Evolutionary conservation across 2,329 filamentous ascomycete species (phyloP).

Genomic region (Calonectria pauciramosa): DNA sequence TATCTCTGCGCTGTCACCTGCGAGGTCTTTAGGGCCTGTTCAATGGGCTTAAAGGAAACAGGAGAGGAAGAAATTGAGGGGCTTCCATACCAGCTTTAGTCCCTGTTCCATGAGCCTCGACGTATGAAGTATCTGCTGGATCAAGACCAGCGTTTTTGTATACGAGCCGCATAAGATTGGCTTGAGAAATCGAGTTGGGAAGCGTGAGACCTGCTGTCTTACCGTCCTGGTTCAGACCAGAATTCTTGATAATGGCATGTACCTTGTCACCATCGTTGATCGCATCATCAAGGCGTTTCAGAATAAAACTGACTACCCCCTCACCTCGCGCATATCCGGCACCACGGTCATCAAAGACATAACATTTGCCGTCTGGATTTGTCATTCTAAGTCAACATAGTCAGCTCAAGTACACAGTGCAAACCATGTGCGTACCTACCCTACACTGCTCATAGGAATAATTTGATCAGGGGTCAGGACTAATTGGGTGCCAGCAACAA

Average conservation of each 20-base stretch:
- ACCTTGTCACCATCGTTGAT: conserved; percentile 55
- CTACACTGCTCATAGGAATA: conserved; percentile 30
- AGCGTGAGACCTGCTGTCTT: conserved; percentile 52
- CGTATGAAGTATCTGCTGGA: conserved; percentile 38
- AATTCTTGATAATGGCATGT: conserved; percentile 50
- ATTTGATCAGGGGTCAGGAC: conserved; percentile 33
- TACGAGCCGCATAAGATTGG: conserved; percentile 45
- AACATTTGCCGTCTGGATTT: conserved; percentile 30
- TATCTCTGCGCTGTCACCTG: conserved; percentile 33
- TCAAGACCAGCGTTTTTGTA: conserved; percentile 46
- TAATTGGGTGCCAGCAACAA: conserved; percentile 49
- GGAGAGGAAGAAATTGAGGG: background rate
- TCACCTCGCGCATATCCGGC: conserved; percentile 62
- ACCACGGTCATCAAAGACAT: conserved; percentile 39
- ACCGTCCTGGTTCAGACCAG: conserved; percentile 28
- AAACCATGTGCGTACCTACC: conserved; percentile 2
- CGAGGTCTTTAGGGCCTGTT: background rate
- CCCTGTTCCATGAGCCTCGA: conserved; percentile 43
- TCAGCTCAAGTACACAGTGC: background rate
- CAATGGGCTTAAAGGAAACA: too few relatives aligned
- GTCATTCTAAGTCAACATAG: conserved; percentile 7
- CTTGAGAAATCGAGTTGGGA: conserved; percentile 52
- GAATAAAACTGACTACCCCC: conserved; percentile 49
- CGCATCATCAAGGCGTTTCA: conserved; percentile 60
- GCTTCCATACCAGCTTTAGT: conserved; percentile 27